Conservation (phyloP, 139 green algal genomes). For the Pedinophyceae sp. region DNA sequence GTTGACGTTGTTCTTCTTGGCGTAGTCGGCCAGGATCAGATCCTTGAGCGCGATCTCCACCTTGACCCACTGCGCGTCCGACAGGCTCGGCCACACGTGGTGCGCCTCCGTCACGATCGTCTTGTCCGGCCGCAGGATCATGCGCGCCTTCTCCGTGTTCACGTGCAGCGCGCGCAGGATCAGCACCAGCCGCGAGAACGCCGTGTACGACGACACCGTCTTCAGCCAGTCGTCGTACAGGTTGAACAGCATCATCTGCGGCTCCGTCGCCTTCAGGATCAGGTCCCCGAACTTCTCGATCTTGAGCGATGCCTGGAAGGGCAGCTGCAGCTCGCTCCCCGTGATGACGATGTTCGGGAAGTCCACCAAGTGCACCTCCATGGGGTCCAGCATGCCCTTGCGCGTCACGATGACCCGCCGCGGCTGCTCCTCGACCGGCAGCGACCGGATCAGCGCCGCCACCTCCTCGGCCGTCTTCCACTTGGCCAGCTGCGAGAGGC, state of each 20-base stretch:
- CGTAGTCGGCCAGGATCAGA: conserved; percentile 96
- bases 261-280: conserved; percentile 85
- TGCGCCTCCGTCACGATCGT: conserved; percentile 88
- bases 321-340: conserved; percentile 94
- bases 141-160: conserved; percentile 95
- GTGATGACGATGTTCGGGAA: conserved; percentile 99
- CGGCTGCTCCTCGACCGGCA: conserved; percentile 97
- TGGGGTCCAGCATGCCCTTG: conserved; percentile 97
- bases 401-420: conserved; percentile 98
- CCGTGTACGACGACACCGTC: conserved; percentile 93
- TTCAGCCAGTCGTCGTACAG: conserved; percentile 99
- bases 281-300: conserved; percentile 98
- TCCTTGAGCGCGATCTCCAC: conserved; percentile 90
- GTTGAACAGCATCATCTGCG: conserved; percentile 99
- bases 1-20: conserved; percentile 99
- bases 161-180: conserved; percentile 96
- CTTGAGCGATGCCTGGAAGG: conserved; percentile 96
- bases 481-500: conserved; percentile 94
- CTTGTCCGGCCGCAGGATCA: conserved; percentile 91
- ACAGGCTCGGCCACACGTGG: conserved; percentile 95
- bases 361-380: conserved; percentile 98
- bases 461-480: conserved; percentile 99
- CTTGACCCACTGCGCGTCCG: conserved; percentile 98
- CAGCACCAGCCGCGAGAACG: conserved; percentile 86
- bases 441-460: conserved; percentile 29